Conservation (phyloP, 2,329 filamentous ascomycete species). For the Aspergillus arachidicola region DNA sequence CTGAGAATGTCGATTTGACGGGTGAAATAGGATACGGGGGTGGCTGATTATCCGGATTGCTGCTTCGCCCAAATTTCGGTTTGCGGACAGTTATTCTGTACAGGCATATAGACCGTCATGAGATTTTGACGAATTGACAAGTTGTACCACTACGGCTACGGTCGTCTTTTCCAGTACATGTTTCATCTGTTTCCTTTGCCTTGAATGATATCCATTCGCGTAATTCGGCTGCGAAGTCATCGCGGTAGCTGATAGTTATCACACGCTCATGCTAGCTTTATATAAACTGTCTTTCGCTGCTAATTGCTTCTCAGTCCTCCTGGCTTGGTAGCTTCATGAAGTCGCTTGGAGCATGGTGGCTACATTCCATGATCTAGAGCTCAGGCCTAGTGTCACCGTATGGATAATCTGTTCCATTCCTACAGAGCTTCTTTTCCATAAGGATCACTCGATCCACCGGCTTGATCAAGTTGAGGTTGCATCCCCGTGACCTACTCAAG, state of each 20-base stretch:
- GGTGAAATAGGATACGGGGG: conserved; percentile 20
- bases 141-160: conserved; percentile 39
- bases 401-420: not conserved
- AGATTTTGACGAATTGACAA: conserved; percentile 41
- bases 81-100: conserved; percentile 38
- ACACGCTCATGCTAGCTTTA: not conserved
- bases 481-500: not conserved
- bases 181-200: not conserved
- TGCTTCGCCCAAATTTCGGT: conserved; percentile 28
- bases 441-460: not conserved
- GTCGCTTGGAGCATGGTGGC: not conserved
- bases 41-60: conserved; percentile 23
- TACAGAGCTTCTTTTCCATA: not conserved
- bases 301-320: not conserved
- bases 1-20: conserved; percentile 23
- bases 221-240: not conserved
- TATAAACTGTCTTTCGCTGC: not conserved
- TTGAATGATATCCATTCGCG: not conserved
- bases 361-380: not conserved
- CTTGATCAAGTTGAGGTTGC: not conserved
- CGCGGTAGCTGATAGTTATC: not conserved
- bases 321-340: not conserved
- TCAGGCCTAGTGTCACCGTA: not conserved
- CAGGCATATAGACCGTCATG: conserved; percentile 43
- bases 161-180: not conserved